A percentile compares a stretch with the other conserved stretches of the same genome.
These are phyloP conservation scores for Xylaria sp. DNA, from an alignment of 495 filamentous ascomycete species.

Conservation along the genomic window DNA sequence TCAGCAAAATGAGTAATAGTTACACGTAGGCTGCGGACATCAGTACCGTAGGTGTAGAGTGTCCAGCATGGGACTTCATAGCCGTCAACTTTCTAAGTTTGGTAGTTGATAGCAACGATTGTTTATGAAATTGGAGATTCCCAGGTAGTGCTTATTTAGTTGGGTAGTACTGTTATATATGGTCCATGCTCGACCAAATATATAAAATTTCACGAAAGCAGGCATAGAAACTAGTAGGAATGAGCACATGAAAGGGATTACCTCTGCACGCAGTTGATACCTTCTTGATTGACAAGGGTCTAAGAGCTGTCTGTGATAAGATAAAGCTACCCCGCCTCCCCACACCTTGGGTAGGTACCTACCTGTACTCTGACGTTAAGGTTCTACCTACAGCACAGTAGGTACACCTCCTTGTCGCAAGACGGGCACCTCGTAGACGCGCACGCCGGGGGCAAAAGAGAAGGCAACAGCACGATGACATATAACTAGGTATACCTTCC, in stretches of 20 bases:
- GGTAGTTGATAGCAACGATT: not conserved
- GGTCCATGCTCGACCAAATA: not conserved
- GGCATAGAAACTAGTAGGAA: conserved; percentile 7
- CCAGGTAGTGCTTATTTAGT: too few relatives aligned
- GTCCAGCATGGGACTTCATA: not conserved
- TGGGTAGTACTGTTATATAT: not conserved
- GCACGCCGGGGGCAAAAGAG: conserved; percentile 31
- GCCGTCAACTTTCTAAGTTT: not conserved
- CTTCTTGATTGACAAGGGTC: not conserved
- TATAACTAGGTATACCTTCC: conserved; percentile 2
- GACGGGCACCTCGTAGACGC: not conserved
- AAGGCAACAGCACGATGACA: conserved; percentile 30
- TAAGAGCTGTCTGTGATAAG: conserved; percentile 42
- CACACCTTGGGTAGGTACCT: conserved; percentile 18
- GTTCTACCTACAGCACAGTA: not conserved
- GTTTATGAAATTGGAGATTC: not conserved
- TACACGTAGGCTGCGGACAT: not conserved
- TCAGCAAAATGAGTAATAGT: not conserved
- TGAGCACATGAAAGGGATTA: not conserved
- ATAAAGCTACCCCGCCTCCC: conserved; percentile 46
- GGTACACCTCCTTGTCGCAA: not conserved
- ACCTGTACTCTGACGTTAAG: not conserved
- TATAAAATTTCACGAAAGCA: not conserved
- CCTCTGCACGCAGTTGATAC: not conserved
- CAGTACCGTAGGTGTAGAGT: not conserved